Percentiles rank a stretch among this genome's conserved stretches.
Conservation (phyloP, 2,329 filamentous ascomycete species). For the Parastagonospora nodorum region DNA sequence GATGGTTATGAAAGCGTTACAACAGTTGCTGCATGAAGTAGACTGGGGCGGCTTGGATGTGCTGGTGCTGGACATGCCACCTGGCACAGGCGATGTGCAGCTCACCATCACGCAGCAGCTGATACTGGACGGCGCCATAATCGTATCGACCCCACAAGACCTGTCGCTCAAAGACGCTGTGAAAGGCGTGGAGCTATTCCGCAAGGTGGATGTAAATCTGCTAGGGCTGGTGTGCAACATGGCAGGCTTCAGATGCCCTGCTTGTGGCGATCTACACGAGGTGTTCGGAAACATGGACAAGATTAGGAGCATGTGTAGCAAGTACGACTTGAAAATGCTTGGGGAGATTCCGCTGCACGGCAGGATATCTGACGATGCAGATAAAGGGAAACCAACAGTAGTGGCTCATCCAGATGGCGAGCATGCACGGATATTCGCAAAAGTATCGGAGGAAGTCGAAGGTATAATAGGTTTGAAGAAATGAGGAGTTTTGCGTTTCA, state of each 20-base stretch:
- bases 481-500: too few species aligned
- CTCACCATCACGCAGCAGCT: slow-evolving; percentile 96
- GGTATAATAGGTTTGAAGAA: slow-evolving; percentile 21
- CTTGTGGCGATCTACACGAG: slow-evolving; percentile 56
- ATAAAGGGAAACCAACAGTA: slow-evolving; percentile 85
- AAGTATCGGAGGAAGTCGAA: slow-evolving; percentile 64
- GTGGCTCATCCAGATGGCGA: slow-evolving; percentile 80
- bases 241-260: slow-evolving; percentile 45
- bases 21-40: slow-evolving; percentile 93
- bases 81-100: slow-evolving; percentile 94
- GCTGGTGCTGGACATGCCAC: slow-evolving; percentile 87
- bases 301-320: slow-evolving; percentile 77
- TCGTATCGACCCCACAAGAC: slow-evolving; percentile 93
- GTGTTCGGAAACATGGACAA: slow-evolving; percentile 66
- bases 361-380: slow-evolving; percentile 83
- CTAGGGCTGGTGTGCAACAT: slow-evolving; percentile 74
- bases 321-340: slow-evolving; percentile 77
- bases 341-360: slow-evolving; percentile 89
- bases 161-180: slow-evolving; percentile 90
- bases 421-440: slow-evolving; percentile 72
- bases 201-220: slow-evolving; percentile 77
- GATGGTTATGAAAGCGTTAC: slow-evolving; percentile 97
- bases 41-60: slow-evolving; percentile 91
- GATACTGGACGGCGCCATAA: slow-evolving; percentile 80
- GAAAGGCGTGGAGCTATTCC: slow-evolving; percentile 91